These are phyloP conservation scores for Paramecium sonneborni DNA, from an alignment of 73 alveolate species.

Conservation along the genomic window DNA sequence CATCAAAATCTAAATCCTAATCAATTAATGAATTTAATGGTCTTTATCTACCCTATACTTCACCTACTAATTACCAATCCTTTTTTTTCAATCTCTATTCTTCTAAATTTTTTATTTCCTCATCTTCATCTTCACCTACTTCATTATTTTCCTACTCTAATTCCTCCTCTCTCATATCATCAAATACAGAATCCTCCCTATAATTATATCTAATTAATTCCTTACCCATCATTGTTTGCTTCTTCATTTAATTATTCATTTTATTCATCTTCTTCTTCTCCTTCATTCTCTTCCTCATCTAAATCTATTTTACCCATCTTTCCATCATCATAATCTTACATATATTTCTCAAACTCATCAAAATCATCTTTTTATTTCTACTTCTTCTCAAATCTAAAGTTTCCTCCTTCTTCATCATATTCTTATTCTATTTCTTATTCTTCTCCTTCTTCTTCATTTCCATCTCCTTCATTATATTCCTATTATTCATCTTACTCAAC, in stretches of 20 bases:
- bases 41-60: constrained; percentile 51
- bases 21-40: constrained; percentile 61
- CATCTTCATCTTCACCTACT: constrained; percentile 27
- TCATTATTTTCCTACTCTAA: background rate
- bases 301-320: background rate
- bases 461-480: background rate
- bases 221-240: constrained; percentile 9
- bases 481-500: background rate
- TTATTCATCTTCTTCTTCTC: constrained; percentile 23
- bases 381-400: background rate
- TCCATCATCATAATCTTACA: constrained; percentile 13
- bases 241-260: background rate
- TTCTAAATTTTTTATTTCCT: constrained; percentile 43
- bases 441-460: background rate
- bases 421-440: background rate
- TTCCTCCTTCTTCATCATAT: background rate
- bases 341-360: background rate
- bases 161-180: constrained; percentile 58
- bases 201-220: background rate
- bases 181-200: constrained; percentile 61
- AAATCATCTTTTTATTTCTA: background rate
- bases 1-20: constrained; percentile 56
- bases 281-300: constrained; percentile 53
- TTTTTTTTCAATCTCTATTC: constrained; percentile 22
- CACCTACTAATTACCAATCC: constrained; percentile 63